Base-by-base conservation (phyloP, 257 asterid genomes). In the Solanum etuberosum region DNA sequence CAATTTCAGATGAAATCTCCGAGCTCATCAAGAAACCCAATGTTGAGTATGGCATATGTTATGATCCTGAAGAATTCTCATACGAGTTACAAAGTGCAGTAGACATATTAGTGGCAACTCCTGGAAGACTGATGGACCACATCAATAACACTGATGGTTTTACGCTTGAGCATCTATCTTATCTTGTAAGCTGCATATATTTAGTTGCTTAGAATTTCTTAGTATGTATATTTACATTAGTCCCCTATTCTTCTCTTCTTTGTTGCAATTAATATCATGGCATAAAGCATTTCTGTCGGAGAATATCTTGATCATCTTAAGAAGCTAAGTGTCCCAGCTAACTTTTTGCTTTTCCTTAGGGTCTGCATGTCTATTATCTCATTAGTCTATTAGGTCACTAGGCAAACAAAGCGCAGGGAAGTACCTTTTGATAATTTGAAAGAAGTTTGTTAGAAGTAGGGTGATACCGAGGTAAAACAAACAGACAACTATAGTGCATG, bases 91-190 rank as follows among this genome's bases (percentile, higher is more conserved):
- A 92, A 91, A 94, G 98, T 89, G 88, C 93, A 76, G 98, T 96
- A 82, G 99, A 96, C 93, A 95, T 96, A 88, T 94, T 96, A 78
- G 98, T 96, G 86, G 98, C 99, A 85, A 96, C 99, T 85, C 98
- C 98, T 8, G 98, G 99, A 87, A 94, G 98, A 91, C 91, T 96
- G 87, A 94, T 95, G 97, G 99, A 96, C 89, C 99, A 96, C 88
- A 94, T 96, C 82, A 90, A 90, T 93, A 94, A 94, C 89, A 96
- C 99, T 59, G 90, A 92, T 91, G 99, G 99, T 68, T 96, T 96
- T 91, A 93, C 98, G 14, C 94, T 96, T 74, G 93, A 95, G 91
- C 98, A 96, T 93, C 97, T 95, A 82, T 89, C 91, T 91, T 96
- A 91, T 89, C 99, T 96, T 87, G 98, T 96, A 94, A 93, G 99